phyloP scores from a whole-genome alignment of 1,284 basidiomycete genomes.

The Mrakiaceae sp. region DNA sequence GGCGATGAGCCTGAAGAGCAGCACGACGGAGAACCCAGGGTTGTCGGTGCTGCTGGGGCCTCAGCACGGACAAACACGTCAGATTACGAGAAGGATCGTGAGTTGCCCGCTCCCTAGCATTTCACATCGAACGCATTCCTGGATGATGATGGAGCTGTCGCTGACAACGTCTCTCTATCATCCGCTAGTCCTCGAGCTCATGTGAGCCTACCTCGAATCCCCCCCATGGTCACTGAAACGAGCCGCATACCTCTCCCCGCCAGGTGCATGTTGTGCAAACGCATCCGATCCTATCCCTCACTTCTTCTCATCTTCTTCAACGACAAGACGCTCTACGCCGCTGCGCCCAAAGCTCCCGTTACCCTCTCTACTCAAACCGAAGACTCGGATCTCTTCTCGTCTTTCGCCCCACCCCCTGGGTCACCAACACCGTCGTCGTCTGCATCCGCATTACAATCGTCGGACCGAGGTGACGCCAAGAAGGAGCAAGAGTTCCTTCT shows the following conservation, averaged over 20 bases:
- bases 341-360: too few species aligned
- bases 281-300: slow-evolving; percentile 77
- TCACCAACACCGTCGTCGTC: slow-evolving; percentile 49
- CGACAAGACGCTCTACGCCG: slow-evolving; percentile 46
- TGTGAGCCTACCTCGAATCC: slow-evolving; percentile 28
- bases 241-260: not conserved
- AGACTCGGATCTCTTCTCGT: slow-evolving; percentile 50
- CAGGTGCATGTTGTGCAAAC: slow-evolving; percentile 70
- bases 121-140: too few species aligned
- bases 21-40: slow-evolving; percentile 53
- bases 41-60: slow-evolving; percentile 69
- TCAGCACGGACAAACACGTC: slow-evolving; percentile 56
- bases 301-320: slow-evolving; percentile 93
- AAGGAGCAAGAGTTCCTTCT: slow-evolving; percentile 88
- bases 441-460: slow-evolving; percentile 28
- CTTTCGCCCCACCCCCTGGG: slow-evolving; percentile 26
- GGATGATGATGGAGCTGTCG: not conserved
- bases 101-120: slow-evolving; percentile 28
- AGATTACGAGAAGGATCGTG: slow-evolving; percentile 74
- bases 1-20: slow-evolving; percentile 82
- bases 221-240: not conserved
- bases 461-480: slow-evolving; percentile 41
- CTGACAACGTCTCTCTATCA: not conserved
- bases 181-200: slow-evolving; percentile 64
- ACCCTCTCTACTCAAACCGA: slow-evolving; percentile 37